phyloP scores from a whole-genome alignment of 441 rosid genomes.

The Macaranga tanarius region DNA sequence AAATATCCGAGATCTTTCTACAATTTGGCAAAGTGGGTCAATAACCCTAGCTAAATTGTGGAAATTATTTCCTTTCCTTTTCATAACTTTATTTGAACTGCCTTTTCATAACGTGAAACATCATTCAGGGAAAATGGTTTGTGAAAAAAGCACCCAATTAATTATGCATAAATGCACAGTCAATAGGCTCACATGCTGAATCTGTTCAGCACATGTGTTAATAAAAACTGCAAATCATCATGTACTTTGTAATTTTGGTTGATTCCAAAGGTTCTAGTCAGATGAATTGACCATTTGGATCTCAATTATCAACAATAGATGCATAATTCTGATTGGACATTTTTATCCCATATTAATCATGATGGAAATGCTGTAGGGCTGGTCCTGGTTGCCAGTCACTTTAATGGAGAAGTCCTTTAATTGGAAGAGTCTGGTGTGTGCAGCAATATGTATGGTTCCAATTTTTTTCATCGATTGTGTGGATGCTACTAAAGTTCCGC shows the following conservation, averaged over 20 bases:
- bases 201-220: not conserved
- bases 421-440: not conserved
- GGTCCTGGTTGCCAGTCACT: not conserved
- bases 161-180: not conserved
- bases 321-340: not conserved
- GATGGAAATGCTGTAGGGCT: not conserved
- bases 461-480: not conserved
- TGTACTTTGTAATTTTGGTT: not conserved
- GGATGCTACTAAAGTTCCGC: not conserved
- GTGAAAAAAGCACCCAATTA: not conserved
- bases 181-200: not conserved
- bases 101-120: not conserved
- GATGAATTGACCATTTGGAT: not conserved
- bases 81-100: not conserved
- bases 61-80: not conserved
- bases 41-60: not conserved
- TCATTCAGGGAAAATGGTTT: not conserved
- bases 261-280: not conserved
- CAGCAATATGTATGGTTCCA: not conserved
- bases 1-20: not conserved
- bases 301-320: not conserved
- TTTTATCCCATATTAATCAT: not conserved
- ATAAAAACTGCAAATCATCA: not conserved
- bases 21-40: not conserved
- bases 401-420: not conserved